Evolutionary conservation across 2,329 filamentous ascomycete species (phyloP).

Genomic region (Aspergillus sp.): DNA sequence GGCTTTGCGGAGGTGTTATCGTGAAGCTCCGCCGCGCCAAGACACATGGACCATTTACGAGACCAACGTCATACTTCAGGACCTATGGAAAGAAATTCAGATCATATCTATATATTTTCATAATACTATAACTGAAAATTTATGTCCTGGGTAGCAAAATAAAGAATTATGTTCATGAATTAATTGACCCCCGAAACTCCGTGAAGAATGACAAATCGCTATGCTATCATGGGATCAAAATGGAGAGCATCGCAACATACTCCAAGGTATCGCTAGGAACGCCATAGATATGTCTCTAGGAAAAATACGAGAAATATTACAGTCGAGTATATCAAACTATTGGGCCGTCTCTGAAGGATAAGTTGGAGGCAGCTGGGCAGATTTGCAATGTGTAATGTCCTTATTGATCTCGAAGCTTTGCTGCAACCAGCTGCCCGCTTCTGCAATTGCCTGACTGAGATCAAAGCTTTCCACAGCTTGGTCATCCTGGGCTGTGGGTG

Average conservation of each 20-base stretch:
- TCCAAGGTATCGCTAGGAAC: background rate
- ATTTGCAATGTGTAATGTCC: slow-evolving; percentile 26
- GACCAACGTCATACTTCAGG: slow-evolving; percentile 6
- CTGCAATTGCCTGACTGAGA: slow-evolving; percentile 45
- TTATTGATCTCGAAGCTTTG: slow-evolving; percentile 45
- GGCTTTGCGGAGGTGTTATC: slow-evolving; percentile 15
- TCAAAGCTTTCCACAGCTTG: slow-evolving; percentile 43
- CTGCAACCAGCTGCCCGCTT: slow-evolving; percentile 47
- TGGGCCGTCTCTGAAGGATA: slow-evolving; percentile 10
- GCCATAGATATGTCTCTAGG: background rate
- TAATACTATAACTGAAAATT: background rate
- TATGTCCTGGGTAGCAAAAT: background rate
- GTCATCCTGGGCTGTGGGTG: slow-evolving; percentile 34
- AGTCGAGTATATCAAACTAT: background rate
- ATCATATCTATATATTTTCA: background rate
- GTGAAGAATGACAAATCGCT: background rate
- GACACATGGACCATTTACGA: background rate
- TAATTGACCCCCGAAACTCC: background rate
- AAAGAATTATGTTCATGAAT: background rate
- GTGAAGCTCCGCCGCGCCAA: slow-evolving; percentile 21
- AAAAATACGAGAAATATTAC: background rate
- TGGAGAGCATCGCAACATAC: background rate
- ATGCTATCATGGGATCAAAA: slow-evolving; percentile 1
- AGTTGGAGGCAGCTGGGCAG: slow-evolving; percentile 10
- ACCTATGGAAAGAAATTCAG: background rate